Conservation (phyloP, 257 asterid species). For the Gardenia jasminoides region DNA sequence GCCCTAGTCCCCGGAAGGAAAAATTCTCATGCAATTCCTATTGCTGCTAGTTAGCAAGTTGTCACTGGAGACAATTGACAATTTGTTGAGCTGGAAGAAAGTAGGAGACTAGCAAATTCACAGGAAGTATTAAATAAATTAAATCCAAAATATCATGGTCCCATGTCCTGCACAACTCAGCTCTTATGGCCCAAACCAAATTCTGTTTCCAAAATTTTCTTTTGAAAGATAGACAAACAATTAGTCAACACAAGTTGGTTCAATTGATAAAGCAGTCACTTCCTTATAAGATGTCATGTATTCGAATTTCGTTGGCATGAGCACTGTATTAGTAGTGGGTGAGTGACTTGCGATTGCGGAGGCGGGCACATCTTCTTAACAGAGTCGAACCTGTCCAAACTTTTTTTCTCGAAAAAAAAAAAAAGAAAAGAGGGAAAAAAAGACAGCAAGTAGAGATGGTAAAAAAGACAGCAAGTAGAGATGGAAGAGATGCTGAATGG, state of each 20-base stretch:
- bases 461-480: conserved; percentile 30
- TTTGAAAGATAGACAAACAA: too few relatives aligned
- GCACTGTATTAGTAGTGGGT: too few relatives aligned
- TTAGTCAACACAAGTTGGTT: too few relatives aligned
- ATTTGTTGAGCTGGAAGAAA: conserved; percentile 18
- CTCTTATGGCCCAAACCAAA: conserved; percentile 18
- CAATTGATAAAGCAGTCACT: too few relatives aligned
- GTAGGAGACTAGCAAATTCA: background rate
- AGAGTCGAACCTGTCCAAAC: too few relatives aligned
- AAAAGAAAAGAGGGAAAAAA: too few relatives aligned
- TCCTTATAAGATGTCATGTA: too few relatives aligned
- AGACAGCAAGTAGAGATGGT: too few relatives aligned
- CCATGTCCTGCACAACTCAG: conserved; percentile 11
- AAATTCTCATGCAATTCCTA: background rate
- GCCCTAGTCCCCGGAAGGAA: background rate
- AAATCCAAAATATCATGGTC: conserved; percentile 1
- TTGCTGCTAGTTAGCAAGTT: background rate
- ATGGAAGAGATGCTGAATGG: conserved; percentile 6
- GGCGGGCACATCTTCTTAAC: too few relatives aligned
- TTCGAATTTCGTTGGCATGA: too few relatives aligned
- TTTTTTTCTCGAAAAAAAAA: too few relatives aligned
- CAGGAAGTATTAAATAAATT: background rate
- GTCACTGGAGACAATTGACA: background rate
- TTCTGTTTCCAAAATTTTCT: conserved; percentile 13
- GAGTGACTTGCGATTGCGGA: too few relatives aligned